Base-by-base conservation (phyloP, 306 rosid species). In the Betula pendula region DNA sequence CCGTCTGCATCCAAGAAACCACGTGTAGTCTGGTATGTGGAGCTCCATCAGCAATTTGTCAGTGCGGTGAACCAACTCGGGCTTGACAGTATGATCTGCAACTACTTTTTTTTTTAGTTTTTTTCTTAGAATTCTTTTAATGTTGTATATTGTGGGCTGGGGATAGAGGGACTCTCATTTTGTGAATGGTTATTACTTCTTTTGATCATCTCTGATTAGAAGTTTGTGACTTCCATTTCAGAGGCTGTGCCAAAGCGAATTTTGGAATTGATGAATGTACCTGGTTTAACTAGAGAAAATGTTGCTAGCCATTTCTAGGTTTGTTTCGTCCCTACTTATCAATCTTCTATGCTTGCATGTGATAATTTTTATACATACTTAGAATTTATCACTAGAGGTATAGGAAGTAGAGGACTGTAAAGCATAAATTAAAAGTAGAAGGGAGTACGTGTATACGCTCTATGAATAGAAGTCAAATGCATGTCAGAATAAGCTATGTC, bases 301-400 rank as follows among this genome's bases (percentile, higher is more conserved):
- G 88, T 92, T 24, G 96, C 96, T 1, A 92, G 97, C 70, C 96
- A 92, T 77, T 55, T 92, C 73, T 96, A 90, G 97, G 97, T 88
- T 49, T 44, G 66, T 3, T 77, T 53, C 51, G 24, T 48, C 50
- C 42, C 53, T 60, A 12, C 55, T 8, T 56, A 12, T 50, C 16
- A 5, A 68, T 73, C 70, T 56, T 43, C 38, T 20, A 48, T 49
- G 43, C n/a, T 29, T 42, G 17, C 40, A 31, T 24, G 25, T 74
- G 33, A 7, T 66, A 40, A 29, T 56, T 55, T 24, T 8, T 43
- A 38, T 38, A 7, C 4, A 1, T n/a, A 15, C 12, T 6, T 20
- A 1, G 3, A n/a, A 20, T 19, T 6, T 8, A 6, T 53, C 67
- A 59, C 35, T 59, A 13, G 17, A 59, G 1, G 24, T 12, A 27